Evolutionary conservation across 225 moss, liverwort and hornwort genomes (phyloP).

Genomic region (Straminergon stramineum): DNA sequence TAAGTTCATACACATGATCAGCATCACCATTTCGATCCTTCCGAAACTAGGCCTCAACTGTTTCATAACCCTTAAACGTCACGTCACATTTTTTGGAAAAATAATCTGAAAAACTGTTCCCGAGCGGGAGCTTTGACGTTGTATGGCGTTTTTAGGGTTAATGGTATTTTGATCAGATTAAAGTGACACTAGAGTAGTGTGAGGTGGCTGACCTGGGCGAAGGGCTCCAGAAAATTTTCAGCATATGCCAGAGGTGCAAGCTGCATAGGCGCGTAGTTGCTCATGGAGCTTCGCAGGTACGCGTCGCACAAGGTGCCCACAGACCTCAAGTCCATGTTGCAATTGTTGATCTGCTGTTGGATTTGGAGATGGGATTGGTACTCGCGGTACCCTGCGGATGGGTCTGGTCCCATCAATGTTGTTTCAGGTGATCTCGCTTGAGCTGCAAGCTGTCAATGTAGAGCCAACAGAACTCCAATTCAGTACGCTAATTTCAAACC

Average conservation of each 20-base stretch:
- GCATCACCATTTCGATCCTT: neutral
- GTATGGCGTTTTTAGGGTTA: neutral
- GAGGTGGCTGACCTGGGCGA: constrained; percentile 5
- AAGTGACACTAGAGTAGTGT: neutral
- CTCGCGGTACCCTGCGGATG: constrained; percentile 11
- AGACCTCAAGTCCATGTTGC: constrained; percentile 30
- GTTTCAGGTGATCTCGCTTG: constrained; percentile 35
- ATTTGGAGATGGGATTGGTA: constrained; percentile 14
- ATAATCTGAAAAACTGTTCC: neutral
- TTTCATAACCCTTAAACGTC: neutral
- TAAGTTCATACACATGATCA: neutral
- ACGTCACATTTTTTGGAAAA: neutral
- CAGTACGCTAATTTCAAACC: neutral
- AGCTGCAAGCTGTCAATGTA: neutral
- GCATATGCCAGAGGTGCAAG: neutral
- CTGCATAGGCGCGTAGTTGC: neutral
- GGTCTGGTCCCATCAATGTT: constrained; percentile 33
- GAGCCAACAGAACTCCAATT: neutral
- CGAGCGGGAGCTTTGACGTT: neutral
- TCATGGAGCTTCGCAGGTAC: constrained; percentile 16
- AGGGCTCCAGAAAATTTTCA: constrained; percentile 18
- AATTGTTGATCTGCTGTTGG: constrained; percentile 17
- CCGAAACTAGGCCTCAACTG: neutral
- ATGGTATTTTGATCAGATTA: neutral
- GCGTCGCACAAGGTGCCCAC: constrained; percentile 22